Percentiles rank a stretch among this genome's conserved stretches.
phyloP scores from a whole-genome alignment of 257 asterid genomes.

The Plectranthus barbatus region DNA sequence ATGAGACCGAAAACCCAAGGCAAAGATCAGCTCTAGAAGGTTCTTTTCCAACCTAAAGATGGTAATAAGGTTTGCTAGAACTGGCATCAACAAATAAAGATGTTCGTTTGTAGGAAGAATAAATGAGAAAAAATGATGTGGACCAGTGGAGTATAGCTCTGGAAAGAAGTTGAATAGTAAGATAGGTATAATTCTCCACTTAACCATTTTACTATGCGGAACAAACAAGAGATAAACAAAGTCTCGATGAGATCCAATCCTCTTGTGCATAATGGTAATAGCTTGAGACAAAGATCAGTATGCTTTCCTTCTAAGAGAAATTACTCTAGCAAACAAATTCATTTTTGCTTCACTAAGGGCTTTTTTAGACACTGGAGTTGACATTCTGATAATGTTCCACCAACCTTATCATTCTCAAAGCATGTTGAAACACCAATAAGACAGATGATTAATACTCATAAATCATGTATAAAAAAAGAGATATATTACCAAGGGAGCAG shows the following conservation, averaged over 20 bases:
- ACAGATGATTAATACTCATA: background rate
- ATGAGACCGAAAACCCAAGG: background rate
- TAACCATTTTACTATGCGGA: background rate
- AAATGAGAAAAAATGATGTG: background rate
- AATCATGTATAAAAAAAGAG: constrained; percentile 4
- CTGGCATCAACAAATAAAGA: background rate
- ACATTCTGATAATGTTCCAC: constrained; percentile 4
- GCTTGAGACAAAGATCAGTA: background rate
- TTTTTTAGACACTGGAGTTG: background rate
- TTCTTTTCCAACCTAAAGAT: background rate
- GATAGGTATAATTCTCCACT: background rate
- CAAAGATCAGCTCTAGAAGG: background rate
- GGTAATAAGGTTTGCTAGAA: too few relatives aligned
- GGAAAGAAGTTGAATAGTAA: background rate
- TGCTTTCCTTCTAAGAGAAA: constrained; percentile 9
- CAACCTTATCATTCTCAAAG: constrained; percentile 1
- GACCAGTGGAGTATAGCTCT: background rate
- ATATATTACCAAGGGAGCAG: background rate
- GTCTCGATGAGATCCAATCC: background rate
- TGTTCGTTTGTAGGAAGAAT: background rate
- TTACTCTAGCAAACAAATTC: background rate
- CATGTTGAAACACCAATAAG: background rate
- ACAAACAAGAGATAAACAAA: background rate
- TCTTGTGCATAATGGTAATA: background rate
- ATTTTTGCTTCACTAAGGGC: constrained; percentile 1